These are phyloP conservation scores for Ailanthus altissimus DNA, from an alignment of 345 rosid genomes.

Conservation along the genomic window DNA sequence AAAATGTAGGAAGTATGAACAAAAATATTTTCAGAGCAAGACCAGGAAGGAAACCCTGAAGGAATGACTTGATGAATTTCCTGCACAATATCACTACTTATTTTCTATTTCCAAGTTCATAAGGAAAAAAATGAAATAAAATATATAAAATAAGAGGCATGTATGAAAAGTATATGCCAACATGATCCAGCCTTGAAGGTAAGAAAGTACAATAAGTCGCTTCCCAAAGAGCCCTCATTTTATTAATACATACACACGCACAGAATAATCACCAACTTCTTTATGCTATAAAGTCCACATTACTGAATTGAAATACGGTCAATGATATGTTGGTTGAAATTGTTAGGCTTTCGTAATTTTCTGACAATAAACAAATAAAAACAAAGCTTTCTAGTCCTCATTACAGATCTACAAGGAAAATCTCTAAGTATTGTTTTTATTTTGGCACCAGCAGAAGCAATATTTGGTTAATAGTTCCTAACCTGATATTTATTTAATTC, in stretches of 20 bases:
- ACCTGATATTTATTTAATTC: neutral
- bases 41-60: conserved; percentile 97
- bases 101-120: neutral
- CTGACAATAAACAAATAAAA: neutral
- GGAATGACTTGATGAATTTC: conserved; percentile 88
- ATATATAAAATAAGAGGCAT: neutral
- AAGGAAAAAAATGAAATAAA: neutral
- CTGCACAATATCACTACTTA: conserved; percentile 40
- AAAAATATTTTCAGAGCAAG: conserved; percentile 87
- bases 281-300: neutral
- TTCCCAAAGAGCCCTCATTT: neutral
- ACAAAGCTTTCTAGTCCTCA: neutral
- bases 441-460: neutral
- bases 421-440: neutral
- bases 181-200: neutral
- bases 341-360: neutral
- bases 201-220: neutral
- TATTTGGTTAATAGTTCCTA: neutral
- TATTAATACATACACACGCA: too few species aligned
- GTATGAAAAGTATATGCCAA: neutral
- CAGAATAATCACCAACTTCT: neutral
- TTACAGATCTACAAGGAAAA: neutral
- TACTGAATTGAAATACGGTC: neutral
- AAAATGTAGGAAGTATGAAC: conserved; percentile 65
- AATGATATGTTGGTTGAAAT: neutral